Evolutionary conservation across 2,329 filamentous ascomycete species (phyloP).

Genomic region (Amesomyces nigricolor): DNA sequence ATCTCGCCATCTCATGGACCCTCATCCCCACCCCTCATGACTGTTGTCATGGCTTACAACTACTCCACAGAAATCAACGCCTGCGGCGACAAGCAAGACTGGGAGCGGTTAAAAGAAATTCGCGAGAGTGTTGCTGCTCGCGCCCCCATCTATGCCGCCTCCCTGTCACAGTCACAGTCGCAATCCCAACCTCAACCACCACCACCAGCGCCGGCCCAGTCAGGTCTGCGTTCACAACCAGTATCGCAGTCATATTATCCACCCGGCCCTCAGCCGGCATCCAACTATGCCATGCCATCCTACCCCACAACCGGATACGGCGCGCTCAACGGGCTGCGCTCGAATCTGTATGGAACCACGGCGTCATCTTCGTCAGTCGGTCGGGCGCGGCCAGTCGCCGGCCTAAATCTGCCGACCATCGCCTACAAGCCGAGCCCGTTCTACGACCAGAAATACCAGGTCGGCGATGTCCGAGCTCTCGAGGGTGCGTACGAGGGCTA

Average conservation of each 20-base stretch:
- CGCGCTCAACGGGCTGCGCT: conserved; percentile 2
- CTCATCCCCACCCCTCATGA: background rate
- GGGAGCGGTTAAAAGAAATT: conserved; percentile 39
- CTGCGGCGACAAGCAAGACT: conserved; percentile 34
- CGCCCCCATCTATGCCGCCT: conserved; percentile 26
- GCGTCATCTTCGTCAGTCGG: background rate
- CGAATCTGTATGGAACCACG: background rate
- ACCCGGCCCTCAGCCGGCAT: background rate
- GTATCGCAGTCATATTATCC: conserved; percentile 12
- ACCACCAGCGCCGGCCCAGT: background rate
- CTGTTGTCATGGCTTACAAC: conserved; percentile 5
- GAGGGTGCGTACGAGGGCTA: conserved; percentile 54
- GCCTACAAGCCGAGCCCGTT: conserved; percentile 74
- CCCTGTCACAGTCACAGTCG: conserved; percentile 1
- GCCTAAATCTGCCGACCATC: conserved; percentile 18
- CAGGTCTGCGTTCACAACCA: conserved; percentile 5
- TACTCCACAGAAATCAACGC: conserved; percentile 39
- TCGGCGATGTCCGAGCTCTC: conserved; percentile 62
- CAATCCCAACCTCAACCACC: conserved; percentile 13
- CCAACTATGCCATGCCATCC: conserved; percentile 16
- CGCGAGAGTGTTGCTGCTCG: conserved; percentile 36
- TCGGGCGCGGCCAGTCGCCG: background rate
- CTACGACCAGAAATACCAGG: conserved; percentile 61
- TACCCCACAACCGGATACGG: conserved; percentile 9
- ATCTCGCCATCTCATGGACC: background rate